phyloP scores from a whole-genome alignment of 768 basidiomycete genomes.

The Fomitopsis serialis region DNA sequence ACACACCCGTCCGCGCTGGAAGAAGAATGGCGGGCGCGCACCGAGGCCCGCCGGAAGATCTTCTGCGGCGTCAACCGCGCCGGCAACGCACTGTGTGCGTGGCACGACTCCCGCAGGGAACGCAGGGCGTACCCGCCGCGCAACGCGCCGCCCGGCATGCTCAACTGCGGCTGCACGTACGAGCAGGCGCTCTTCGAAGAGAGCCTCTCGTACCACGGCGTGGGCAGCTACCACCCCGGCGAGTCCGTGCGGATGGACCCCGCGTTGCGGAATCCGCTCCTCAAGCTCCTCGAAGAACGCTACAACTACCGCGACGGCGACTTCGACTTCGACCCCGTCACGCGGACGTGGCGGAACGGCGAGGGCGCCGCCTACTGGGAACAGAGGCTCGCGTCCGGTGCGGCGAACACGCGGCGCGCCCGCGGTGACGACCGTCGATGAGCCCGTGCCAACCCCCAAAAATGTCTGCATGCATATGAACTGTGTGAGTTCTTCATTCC shows the following conservation, averaged over 20 bases:
- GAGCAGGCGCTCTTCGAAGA: constrained; percentile 88
- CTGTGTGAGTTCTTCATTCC: constrained; percentile 3
- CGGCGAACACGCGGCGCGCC: constrained; percentile 3
- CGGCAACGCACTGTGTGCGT: constrained; percentile 84
- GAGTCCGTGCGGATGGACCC: constrained; percentile 89
- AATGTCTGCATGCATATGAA: constrained; percentile 2
- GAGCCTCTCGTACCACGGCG: constrained; percentile 69
- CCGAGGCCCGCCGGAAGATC: constrained; percentile 61
- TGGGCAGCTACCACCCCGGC: constrained; percentile 80
- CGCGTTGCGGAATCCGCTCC: constrained; percentile 73
- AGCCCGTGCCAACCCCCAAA: neutral
- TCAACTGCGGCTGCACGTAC: constrained; percentile 84
- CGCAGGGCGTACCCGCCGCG: constrained; percentile 73
- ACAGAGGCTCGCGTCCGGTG: constrained; percentile 33
- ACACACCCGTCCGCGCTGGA: constrained; percentile 43
- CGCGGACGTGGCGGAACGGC: constrained; percentile 63
- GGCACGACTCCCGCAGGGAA: constrained; percentile 87
- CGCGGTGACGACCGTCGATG: constrained; percentile 12
- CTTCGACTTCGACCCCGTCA: constrained; percentile 65
- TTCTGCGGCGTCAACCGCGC: constrained; percentile 84
- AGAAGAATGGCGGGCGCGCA: constrained; percentile 65
- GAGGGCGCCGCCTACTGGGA: constrained; percentile 67
- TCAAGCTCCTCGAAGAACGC: constrained; percentile 63
- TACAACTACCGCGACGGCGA: constrained; percentile 83
- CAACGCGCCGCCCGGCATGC: constrained; percentile 69